phyloP scores from a whole-genome alignment of 768 basidiomycete species.

The Scleroderma citrinum region DNA sequence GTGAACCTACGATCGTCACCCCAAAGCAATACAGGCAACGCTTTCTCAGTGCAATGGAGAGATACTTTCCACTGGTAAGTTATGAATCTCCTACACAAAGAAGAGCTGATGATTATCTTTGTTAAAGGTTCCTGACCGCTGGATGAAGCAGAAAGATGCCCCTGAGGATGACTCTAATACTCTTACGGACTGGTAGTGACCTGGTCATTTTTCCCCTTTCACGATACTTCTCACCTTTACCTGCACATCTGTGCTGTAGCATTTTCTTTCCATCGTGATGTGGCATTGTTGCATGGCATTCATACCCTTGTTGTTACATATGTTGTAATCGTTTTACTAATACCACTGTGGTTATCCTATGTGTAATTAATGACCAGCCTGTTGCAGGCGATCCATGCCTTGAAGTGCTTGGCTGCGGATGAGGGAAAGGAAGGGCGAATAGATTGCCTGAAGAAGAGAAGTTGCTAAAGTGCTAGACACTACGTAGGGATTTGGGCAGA shows the following conservation, averaged over 20 bases:
- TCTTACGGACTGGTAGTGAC: slow-evolving; percentile 49
- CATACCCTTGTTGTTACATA: background rate
- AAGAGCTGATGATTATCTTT: background rate
- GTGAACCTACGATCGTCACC: slow-evolving; percentile 95
- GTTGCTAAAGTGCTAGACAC: no score
- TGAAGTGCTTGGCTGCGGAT: no score
- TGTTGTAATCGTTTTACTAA: no score
- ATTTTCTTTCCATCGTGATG: background rate
- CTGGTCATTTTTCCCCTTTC: background rate
- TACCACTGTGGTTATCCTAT: no score
- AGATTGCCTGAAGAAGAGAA: no score
- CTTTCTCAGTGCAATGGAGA: slow-evolving; percentile 83
- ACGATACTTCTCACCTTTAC: background rate
- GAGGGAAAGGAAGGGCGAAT: no score
- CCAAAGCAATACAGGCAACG: slow-evolving; percentile 91
- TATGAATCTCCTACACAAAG: background rate
- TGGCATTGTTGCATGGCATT: background rate
- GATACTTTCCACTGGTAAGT: slow-evolving; percentile 80
- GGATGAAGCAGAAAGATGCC: slow-evolving; percentile 82
- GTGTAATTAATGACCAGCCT: no score
- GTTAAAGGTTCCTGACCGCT: slow-evolving; percentile 74
- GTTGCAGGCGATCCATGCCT: no score
- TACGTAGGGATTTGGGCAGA: no score
- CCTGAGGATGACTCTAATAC: slow-evolving; percentile 67
- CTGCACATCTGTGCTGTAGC: background rate